Percentiles rank a stretch among this genome's conserved stretches.
Conservation (phyloP, 768 basidiomycete genomes). For the Obba rivulosa region DNA sequence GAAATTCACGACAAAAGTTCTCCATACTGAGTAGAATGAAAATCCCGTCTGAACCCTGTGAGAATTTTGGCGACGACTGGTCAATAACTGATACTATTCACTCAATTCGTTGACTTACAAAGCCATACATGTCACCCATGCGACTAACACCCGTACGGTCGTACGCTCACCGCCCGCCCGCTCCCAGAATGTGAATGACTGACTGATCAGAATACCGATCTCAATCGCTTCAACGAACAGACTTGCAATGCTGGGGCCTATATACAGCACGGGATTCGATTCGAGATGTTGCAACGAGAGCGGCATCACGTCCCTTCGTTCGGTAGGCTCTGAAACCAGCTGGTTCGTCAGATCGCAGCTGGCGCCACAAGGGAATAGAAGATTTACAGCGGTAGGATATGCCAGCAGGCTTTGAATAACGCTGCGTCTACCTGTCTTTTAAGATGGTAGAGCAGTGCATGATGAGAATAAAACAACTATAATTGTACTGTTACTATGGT, state of each 20-base stretch:
- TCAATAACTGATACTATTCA: too few species aligned
- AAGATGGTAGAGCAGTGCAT: too few species aligned
- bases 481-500: too few species aligned
- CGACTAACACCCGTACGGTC: conserved; percentile 15
- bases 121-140: conserved; percentile 18
- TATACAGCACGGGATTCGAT: conserved; percentile 15
- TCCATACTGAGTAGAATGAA: conserved; percentile 18
- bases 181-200: conserved; percentile 18
- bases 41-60: conserved; percentile 17
- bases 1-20: conserved; percentile 16
- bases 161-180: conserved; percentile 12
- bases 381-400: too few species aligned
- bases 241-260: conserved; percentile 17
- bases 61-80: too few species aligned
- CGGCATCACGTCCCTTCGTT: conserved; percentile 7
- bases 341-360: background rate
- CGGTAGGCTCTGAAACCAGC: background rate
- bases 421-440: too few species aligned
- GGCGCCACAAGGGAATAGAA: background rate
- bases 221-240: conserved; percentile 18
- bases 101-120: conserved; percentile 18
- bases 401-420: too few species aligned
- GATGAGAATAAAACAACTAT: too few species aligned
- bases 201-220: conserved; percentile 20
- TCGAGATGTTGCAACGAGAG: conserved; percentile 10